phyloP scores from a whole-genome alignment of 805 yeast species.

The Maudiozyma pseudohumilis region DNA sequence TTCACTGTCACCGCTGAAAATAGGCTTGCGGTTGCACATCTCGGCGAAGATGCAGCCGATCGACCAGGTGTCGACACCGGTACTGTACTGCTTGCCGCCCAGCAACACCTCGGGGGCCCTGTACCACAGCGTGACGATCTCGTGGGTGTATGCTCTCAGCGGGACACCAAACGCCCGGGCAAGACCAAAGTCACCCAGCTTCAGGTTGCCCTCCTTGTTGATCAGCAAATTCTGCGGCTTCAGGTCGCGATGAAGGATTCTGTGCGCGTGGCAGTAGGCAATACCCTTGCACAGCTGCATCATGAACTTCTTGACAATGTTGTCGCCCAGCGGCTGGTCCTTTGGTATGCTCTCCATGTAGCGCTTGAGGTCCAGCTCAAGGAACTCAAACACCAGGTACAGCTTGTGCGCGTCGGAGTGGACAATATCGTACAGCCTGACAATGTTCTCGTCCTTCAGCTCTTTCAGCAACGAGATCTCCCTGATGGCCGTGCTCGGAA shows the following conservation, averaged over 20 bases:
- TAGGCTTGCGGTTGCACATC: constrained; percentile 95
- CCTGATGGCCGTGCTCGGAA: constrained; percentile 95
- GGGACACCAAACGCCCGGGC: constrained; percentile 98
- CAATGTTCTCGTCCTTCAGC: constrained; percentile 84
- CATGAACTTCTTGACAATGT: constrained; percentile 83
- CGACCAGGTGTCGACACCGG: constrained; percentile 97
- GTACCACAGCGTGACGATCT: constrained; percentile 96
- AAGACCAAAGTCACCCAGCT: constrained; percentile 92
- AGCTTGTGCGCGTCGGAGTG: constrained; percentile 88
- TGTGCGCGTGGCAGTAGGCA: constrained; percentile 51
- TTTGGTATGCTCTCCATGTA: constrained; percentile 87
- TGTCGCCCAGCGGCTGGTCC: constrained; percentile 81
- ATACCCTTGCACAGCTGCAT: constrained; percentile 86
- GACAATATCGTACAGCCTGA: constrained; percentile 86
- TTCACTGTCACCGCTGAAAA: constrained; percentile 92
- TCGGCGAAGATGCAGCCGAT: constrained; percentile 97
- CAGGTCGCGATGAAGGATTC: constrained; percentile 64
- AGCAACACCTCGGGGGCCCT: constrained; percentile 94
- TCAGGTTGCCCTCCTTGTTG: constrained; percentile 80
- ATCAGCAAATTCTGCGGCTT: constrained; percentile 93
- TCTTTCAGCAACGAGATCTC: constrained; percentile 95
- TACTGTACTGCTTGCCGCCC: constrained; percentile 91
- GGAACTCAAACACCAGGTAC: constrained; percentile 83
- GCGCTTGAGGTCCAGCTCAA: constrained; percentile 88
- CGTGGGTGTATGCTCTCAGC: constrained; percentile 92